Conservation (phyloP, 2,329 filamentous ascomycete genomes). For the Iodosphaeria phyllophila region DNA sequence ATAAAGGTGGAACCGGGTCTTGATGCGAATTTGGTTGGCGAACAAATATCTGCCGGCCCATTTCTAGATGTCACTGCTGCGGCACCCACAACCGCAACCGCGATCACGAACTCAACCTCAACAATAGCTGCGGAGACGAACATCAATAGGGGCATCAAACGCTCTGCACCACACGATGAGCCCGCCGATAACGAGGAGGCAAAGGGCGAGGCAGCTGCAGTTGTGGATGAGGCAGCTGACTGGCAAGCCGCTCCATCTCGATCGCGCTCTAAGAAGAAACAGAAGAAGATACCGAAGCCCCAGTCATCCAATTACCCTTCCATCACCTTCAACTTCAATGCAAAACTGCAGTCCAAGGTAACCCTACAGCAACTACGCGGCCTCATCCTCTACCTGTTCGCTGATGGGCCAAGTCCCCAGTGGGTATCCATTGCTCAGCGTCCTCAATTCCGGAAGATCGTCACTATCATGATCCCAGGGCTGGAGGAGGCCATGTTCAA, state of each 20-base stretch:
- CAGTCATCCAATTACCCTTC: conserved; percentile 38
- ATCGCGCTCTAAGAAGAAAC: conserved; percentile 27
- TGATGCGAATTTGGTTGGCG: background rate
- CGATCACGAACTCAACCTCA: background rate
- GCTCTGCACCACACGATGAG: conserved; percentile 26
- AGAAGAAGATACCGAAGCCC: conserved; percentile 39
- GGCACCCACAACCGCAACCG: background rate
- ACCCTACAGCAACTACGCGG: conserved; percentile 43
- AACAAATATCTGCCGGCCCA: background rate
- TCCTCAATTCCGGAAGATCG: conserved; percentile 55
- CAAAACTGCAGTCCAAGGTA: conserved; percentile 41
- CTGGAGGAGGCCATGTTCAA: conserved; percentile 83
- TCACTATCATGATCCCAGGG: conserved; percentile 81
- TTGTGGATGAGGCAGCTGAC: no score
- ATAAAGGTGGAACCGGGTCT: conserved; percentile 1
- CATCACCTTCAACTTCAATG: conserved; percentile 36
- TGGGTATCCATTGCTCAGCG: conserved; percentile 46
- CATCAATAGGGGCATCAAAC: conserved; percentile 23
- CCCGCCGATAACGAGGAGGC: conserved; percentile 12
- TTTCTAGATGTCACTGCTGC: background rate
- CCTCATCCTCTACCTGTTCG: conserved; percentile 46
- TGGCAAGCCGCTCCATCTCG: conserved; percentile 38
- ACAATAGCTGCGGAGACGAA: conserved; percentile 1
- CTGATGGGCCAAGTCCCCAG: conserved; percentile 43
- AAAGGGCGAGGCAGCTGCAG: no score